phyloP scores from a whole-genome alignment of 176 grass and related monocot genomes.

The Oryza officinalis region DNA sequence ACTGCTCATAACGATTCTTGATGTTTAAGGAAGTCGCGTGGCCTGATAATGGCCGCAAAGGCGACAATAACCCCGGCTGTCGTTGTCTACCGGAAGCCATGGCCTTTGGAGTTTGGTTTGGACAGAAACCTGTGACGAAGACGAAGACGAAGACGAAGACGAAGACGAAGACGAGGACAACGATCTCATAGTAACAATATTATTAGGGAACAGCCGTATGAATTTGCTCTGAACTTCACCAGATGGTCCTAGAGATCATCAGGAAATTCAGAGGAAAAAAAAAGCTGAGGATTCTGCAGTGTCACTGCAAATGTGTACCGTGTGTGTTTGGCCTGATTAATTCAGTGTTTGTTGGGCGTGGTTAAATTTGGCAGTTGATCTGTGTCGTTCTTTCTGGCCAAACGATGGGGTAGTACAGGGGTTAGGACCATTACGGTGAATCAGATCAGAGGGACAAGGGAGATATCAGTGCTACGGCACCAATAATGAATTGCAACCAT shows the following conservation, averaged over 20 bases:
- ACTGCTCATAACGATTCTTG: not conserved
- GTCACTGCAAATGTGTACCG: not conserved
- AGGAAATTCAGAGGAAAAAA: not conserved
- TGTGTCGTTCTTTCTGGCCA: not conserved
- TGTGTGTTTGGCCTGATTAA: not conserved
- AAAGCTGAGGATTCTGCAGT: too few relatives aligned
- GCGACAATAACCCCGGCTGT: not conserved
- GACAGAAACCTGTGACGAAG: too few relatives aligned
- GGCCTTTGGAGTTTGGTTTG: not conserved
- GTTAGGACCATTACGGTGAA: not conserved
- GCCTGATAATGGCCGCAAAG: not conserved
- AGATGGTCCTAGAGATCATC: not conserved
- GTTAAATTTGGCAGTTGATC: not conserved
- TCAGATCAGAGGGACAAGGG: not conserved
- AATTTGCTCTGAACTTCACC: not conserved
- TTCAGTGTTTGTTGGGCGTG: not conserved
- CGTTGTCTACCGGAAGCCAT: not conserved
- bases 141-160: too few relatives aligned
- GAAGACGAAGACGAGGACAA: too few relatives aligned
- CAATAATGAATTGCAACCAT: not conserved
- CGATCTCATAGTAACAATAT: not conserved
- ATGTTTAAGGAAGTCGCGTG: not conserved
- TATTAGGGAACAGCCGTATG: not conserved
- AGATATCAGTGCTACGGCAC: too few relatives aligned
- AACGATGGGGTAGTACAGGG: not conserved